Evolutionary conservation across 805 yeast genomes (phyloP).

Genomic region (Metschnikowia aberdeeniae): DNA sequence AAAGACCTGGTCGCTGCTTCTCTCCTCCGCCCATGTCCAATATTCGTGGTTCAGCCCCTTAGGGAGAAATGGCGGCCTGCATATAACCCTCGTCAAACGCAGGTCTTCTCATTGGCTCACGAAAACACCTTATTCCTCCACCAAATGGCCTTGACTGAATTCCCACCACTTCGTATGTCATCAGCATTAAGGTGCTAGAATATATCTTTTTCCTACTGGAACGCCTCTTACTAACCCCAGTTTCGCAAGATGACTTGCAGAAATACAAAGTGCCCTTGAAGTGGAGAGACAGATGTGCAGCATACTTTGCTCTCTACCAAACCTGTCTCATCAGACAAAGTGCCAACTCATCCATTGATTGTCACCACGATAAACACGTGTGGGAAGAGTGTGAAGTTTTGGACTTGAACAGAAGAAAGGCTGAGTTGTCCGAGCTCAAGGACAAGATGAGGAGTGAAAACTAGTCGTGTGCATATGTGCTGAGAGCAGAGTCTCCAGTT

Average conservation of each 20-base stretch:
- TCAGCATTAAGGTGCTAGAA: neutral
- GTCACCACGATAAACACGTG: slow-evolving; percentile 72
- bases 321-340: slow-evolving; percentile 42
- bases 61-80: neutral
- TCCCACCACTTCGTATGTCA: slow-evolving; percentile 22
- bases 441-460: slow-evolving; percentile 27
- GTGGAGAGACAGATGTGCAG: slow-evolving; percentile 83
- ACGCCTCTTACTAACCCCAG: slow-evolving; percentile 34
- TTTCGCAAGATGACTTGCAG: slow-evolving; percentile 81
- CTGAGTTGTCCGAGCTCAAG: slow-evolving; percentile 60
- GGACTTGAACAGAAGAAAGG: slow-evolving; percentile 77
- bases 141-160: slow-evolving; percentile 19
- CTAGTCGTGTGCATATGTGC: slow-evolving; percentile 7
- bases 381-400: slow-evolving; percentile 84
- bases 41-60: neutral
- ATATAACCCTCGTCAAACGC: slow-evolving; percentile 8
- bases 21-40: neutral
- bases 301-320: slow-evolving; percentile 42
- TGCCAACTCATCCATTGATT: slow-evolving; percentile 46
- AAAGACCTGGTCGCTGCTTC: neutral
- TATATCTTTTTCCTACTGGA: too few relatives aligned
- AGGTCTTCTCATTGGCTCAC: slow-evolving; percentile 20
- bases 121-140: slow-evolving; percentile 1
- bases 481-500: neutral
- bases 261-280: slow-evolving; percentile 70